Conservation (phyloP, 805 yeast genomes). For the Lachancea cidri region DNA sequence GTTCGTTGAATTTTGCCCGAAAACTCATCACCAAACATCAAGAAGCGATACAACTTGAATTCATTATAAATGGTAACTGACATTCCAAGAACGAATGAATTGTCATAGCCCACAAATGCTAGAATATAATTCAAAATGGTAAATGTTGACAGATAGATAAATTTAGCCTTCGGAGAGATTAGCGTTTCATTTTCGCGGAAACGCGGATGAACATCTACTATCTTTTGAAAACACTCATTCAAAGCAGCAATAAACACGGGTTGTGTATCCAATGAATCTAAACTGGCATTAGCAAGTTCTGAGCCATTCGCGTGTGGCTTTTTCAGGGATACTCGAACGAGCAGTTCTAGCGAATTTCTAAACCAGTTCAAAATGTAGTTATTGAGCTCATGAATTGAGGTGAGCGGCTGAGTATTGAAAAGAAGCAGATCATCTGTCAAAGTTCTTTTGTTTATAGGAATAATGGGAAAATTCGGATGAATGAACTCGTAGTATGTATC, state of each 20-base stretch:
- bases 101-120: slow-evolving; percentile 53
- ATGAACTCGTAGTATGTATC: slow-evolving; percentile 45
- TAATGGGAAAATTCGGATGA: slow-evolving; percentile 35
- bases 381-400: slow-evolving; percentile 30
- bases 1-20: no score
- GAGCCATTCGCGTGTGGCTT: slow-evolving; percentile 4
- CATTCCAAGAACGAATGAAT: slow-evolving; percentile 51
- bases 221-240: slow-evolving; percentile 29
- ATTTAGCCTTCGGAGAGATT: slow-evolving; percentile 28
- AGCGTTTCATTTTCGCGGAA: slow-evolving; percentile 25
- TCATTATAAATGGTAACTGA: slow-evolving; percentile 55
- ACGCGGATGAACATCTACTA: slow-evolving; percentile 31
- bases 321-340: slow-evolving; percentile 27
- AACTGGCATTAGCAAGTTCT: slow-evolving; percentile 4
- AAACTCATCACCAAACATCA: slow-evolving; percentile 19
- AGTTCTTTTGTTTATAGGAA: slow-evolving; percentile 35
- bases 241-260: slow-evolving; percentile 25
- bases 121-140: slow-evolving; percentile 50
- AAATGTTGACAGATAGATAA: slow-evolving; percentile 37
- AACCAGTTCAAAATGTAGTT: slow-evolving; percentile 30
- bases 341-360: slow-evolving; percentile 29
- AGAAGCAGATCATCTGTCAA: slow-evolving; percentile 28
- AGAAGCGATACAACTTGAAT: slow-evolving; percentile 43
- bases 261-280: slow-evolving; percentile 21
- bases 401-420: slow-evolving; percentile 28